Conservation (phyloP, 2,329 filamentous ascomycete species). For the Teratosphaeria nubilosa region DNA sequence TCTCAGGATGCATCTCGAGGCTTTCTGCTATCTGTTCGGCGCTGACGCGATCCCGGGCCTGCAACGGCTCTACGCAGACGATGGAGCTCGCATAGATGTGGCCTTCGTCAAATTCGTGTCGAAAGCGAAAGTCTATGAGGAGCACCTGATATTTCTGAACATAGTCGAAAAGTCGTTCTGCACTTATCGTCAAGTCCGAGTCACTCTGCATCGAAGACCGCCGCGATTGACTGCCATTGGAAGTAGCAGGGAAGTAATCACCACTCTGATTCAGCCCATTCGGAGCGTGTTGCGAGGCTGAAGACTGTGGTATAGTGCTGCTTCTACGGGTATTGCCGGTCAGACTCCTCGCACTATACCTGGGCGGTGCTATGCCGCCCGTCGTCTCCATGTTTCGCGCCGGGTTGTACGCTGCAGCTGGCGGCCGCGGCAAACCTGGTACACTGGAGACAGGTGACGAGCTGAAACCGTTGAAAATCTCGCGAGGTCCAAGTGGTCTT, state of each 20-base stretch:
- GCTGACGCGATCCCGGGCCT: slow-evolving; percentile 57
- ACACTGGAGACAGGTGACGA: slow-evolving; percentile 35
- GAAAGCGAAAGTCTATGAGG: slow-evolving; percentile 73
- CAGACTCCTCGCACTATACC: slow-evolving; percentile 54
- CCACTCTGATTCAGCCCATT: slow-evolving; percentile 21
- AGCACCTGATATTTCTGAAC: slow-evolving; percentile 60
- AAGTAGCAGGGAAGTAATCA: slow-evolving; percentile 32
- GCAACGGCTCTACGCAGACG: slow-evolving; percentile 82
- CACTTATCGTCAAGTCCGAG: slow-evolving; percentile 53
- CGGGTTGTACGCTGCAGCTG: slow-evolving; percentile 70
- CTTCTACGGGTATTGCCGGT: slow-evolving; percentile 42
- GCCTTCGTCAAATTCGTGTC: slow-evolving; percentile 74
- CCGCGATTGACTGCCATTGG: slow-evolving; percentile 15
- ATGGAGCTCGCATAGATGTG: slow-evolving; percentile 77
- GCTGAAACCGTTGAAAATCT: slow-evolving; percentile 39
- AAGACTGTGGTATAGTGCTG: slow-evolving; percentile 31
- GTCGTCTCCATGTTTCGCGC: slow-evolving; percentile 59
- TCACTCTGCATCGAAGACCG: slow-evolving; percentile 39
- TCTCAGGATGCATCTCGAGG: slow-evolving; percentile 58
- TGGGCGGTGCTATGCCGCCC: slow-evolving; percentile 54
- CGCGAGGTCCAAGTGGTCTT: slow-evolving; percentile 40
- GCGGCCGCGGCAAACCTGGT: slow-evolving; percentile 57
- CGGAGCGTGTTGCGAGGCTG: slow-evolving; percentile 30
- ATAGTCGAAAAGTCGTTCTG: slow-evolving; percentile 60
- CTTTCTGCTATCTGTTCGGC: slow-evolving; percentile 57